phyloP scores from a whole-genome alignment of 208 protist genomes.

The Wallacemonas sp. region DNA sequence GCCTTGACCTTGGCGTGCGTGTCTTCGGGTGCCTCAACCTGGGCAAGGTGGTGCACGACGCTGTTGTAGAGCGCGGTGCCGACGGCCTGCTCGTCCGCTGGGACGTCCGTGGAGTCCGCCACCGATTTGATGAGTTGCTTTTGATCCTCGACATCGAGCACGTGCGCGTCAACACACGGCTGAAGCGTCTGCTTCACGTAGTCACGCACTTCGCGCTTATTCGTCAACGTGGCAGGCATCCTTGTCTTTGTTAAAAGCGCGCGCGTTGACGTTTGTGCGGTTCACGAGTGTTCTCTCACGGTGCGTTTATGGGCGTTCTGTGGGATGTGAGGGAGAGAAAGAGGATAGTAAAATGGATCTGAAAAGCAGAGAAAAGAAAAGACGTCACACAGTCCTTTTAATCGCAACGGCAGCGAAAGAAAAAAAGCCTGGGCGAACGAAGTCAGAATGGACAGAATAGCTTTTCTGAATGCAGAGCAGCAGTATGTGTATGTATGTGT shows the following conservation, averaged over 20 bases:
- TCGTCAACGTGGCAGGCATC: constrained; percentile 32
- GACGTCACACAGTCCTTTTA: no score
- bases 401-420: no score
- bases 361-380: constrained; percentile 3
- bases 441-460: no score
- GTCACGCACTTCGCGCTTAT: constrained; percentile 79
- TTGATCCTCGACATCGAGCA: constrained; percentile 70
- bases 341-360: constrained; percentile 1
- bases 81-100: constrained; percentile 14
- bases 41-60: constrained; percentile 18
- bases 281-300: no score
- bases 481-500: no score
- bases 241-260: no score
- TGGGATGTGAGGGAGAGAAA: neutral
- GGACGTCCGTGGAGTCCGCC: constrained; percentile 35
- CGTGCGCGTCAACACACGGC: constrained; percentile 35
- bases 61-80: constrained; percentile 7
- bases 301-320: no score
- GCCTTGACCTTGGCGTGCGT: constrained; percentile 25
- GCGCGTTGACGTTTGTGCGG: no score
- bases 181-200: constrained; percentile 54
- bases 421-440: no score
- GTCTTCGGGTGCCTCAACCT: constrained; percentile 21
- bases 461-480: no score
- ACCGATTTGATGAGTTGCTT: constrained; percentile 50